Evolutionary conservation across 2,329 filamentous ascomycete species (phyloP).

Genomic region (Dichotomopilus funicola): DNA sequence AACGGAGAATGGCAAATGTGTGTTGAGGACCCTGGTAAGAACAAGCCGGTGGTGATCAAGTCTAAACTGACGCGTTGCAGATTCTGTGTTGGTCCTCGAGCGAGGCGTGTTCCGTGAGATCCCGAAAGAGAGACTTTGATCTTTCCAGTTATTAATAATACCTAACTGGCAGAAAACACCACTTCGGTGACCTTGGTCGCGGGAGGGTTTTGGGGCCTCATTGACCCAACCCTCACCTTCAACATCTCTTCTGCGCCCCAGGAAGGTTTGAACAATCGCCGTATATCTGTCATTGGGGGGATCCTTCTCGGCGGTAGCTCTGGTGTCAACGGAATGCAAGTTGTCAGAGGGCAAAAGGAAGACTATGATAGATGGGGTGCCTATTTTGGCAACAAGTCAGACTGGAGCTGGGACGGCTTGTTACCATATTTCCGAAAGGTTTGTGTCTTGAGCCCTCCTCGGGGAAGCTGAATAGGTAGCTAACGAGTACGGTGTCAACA

Average conservation of each 20-base stretch:
- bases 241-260: conserved; percentile 25
- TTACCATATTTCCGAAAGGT: conserved; percentile 28
- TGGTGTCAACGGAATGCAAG: conserved; percentile 26
- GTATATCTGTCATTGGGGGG: conserved; percentile 20
- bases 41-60: background rate
- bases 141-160: background rate
- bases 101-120: conserved; percentile 27
- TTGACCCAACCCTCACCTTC: conserved; percentile 23
- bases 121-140: background rate
- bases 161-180: conserved; percentile 1
- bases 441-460: too few species aligned
- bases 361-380: conserved; percentile 27
- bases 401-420: conserved; percentile 27
- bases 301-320: conserved; percentile 27
- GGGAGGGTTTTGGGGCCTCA: conserved; percentile 5
- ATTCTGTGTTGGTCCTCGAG: conserved; percentile 24
- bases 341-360: conserved; percentile 24
- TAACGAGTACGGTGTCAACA: background rate
- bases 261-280: conserved; percentile 19
- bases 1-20: conserved; percentile 14
- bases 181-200: conserved; percentile 2
- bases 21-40: background rate
- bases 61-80: background rate
- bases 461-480: too few species aligned
- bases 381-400: conserved; percentile 21